phyloP scores from a whole-genome alignment of 2,329 filamentous ascomycete species.

The Epichloe bromicola region DNA sequence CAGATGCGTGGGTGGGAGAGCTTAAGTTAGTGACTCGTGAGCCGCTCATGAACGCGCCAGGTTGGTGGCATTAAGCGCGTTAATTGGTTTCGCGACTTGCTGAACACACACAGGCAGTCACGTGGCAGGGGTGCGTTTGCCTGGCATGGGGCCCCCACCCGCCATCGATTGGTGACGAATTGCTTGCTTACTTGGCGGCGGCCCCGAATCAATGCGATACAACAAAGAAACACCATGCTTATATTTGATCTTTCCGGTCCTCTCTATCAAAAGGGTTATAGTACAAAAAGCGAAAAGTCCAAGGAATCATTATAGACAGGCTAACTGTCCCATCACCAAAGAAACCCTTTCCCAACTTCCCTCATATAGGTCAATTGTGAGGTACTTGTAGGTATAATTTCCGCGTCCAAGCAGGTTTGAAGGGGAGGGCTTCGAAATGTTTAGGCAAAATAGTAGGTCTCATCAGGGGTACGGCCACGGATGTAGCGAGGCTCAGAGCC shows the following conservation, averaged over 20 bases:
- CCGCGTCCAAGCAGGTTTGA: background rate
- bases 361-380: no score
- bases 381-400: background rate
- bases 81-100: slow-evolving; percentile 18
- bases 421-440: background rate
- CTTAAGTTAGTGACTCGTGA: background rate
- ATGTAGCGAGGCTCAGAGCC: slow-evolving; percentile 82
- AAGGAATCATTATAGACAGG: slow-evolving; percentile 17
- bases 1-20: slow-evolving; percentile 7
- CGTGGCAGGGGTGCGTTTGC: background rate
- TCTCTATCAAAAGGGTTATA: slow-evolving; percentile 11
- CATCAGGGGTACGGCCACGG: slow-evolving; percentile 75
- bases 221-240: slow-evolving; percentile 8
- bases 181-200: background rate
- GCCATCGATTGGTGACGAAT: background rate
- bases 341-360: no score
- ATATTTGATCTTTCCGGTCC: slow-evolving; percentile 11
- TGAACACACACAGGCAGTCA: slow-evolving; percentile 4
- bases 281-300: slow-evolving; percentile 16
- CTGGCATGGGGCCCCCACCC: background rate
- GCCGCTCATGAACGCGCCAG: slow-evolving; percentile 22
- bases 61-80: slow-evolving; percentile 25
- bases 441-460: slow-evolving; percentile 81
- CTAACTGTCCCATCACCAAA: no score
- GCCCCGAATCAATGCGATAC: background rate